These are phyloP conservation scores for Syncephalastrum monosporum DNA, from an alignment of 371 early-diverging fungal species.

Conservation along the genomic window DNA sequence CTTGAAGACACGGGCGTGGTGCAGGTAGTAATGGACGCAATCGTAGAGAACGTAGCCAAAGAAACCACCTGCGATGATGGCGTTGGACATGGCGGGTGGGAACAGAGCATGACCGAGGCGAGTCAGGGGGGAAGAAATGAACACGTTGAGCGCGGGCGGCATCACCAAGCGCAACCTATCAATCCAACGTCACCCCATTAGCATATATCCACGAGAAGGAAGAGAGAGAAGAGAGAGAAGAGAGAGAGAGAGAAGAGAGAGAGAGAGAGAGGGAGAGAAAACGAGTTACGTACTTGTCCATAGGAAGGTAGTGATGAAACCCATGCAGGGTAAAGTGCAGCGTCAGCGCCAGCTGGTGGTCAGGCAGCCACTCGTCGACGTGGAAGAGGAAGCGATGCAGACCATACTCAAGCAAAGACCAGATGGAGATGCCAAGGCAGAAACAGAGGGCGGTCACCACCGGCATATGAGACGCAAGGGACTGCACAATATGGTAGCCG, in stretches of 20 bases:
- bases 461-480: conserved; percentile 28
- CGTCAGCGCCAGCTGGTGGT: conserved; percentile 70
- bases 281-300: conserved; percentile 73
- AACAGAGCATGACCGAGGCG: conserved; percentile 53
- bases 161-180: conserved; percentile 83
- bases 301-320: conserved; percentile 94
- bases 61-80: conserved; percentile 67
- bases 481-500: conserved; percentile 25
- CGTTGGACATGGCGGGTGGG: conserved; percentile 51
- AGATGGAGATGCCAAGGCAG: conserved; percentile 69
- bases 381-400: conserved; percentile 95
- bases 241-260: no score
- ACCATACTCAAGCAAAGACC: conserved; percentile 83
- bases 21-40: conserved; percentile 87
- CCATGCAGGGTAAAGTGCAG: conserved; percentile 92
- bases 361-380: conserved; percentile 83
- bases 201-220: not conserved
- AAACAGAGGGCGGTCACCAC: conserved; percentile 37
- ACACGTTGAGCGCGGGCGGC: conserved; percentile 86
- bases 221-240: no score
- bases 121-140: conserved; percentile 59
- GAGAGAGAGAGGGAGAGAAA: not conserved
- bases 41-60: conserved; percentile 87
- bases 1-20: conserved; percentile 76
- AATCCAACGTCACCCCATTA: not conserved